These are phyloP conservation scores for Calonectria leucothoes DNA, from an alignment of 2,329 filamentous ascomycete genomes.

Conservation along the genomic window DNA sequence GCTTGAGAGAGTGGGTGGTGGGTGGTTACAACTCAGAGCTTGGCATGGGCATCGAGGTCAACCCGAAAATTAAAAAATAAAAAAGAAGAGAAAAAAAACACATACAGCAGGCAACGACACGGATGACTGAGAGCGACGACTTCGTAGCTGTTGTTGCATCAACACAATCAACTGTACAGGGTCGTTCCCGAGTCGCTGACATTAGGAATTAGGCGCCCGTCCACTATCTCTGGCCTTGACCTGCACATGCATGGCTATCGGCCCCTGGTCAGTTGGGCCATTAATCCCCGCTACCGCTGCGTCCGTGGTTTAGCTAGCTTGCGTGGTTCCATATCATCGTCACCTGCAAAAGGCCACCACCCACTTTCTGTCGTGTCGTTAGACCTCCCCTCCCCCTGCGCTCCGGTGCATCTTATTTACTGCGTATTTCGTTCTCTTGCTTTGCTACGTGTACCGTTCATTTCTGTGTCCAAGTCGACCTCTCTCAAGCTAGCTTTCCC, in stretches of 20 bases:
- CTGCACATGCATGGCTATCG: neutral
- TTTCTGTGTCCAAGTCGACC: neutral
- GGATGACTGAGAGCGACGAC: neutral
- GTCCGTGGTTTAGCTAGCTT: neutral
- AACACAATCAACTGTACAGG: neutral
- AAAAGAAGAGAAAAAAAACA: neutral
- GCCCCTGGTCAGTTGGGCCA: conserved; percentile 6
- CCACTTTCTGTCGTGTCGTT: conserved; percentile 14
- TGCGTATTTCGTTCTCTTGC: neutral
- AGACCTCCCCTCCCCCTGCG: neutral
- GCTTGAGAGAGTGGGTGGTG: neutral
- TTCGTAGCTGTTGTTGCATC: neutral
- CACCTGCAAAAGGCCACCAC: conserved; percentile 23
- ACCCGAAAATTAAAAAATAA: too few species aligned
- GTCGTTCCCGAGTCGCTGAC: neutral
- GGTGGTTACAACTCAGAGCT: neutral
- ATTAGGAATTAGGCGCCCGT: neutral
- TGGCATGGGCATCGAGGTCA: neutral
- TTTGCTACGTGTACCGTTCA: conserved; percentile 7
- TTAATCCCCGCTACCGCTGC: conserved; percentile 5
- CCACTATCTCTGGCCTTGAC: neutral
- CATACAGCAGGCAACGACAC: neutral
- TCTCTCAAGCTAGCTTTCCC: neutral
- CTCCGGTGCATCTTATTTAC: conserved; percentile 9
- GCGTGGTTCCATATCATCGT: conserved; percentile 27